Conservation (phyloP, 2,329 filamentous ascomycete species). For the Phyllosticta capitalensis region DNA sequence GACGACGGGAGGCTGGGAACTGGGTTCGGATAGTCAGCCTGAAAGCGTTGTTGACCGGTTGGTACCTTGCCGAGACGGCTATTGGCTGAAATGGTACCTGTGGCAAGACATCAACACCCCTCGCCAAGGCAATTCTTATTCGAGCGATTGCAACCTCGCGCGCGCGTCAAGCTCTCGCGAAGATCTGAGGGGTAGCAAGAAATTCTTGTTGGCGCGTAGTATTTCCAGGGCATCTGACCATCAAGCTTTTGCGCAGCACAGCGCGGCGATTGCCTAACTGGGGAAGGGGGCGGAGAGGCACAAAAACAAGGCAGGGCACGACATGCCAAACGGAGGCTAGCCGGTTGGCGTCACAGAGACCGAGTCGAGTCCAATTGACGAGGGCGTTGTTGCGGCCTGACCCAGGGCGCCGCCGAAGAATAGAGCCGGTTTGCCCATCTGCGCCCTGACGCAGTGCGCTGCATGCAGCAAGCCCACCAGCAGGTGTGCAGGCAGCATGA, state of each 20-base stretch:
- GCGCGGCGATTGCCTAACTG: background rate
- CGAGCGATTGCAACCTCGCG: no score
- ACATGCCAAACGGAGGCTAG: background rate
- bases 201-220: no score
- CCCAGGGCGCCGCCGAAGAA: background rate
- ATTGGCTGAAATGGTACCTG: no score
- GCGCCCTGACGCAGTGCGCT: background rate
- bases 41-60: no score
- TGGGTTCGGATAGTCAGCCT: no score
- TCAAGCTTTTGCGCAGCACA: background rate
- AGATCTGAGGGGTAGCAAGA: no score
- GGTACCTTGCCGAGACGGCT: no score
- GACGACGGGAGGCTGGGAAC: no score
- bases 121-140: no score
- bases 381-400: background rate
- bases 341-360: background rate
- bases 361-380: background rate
- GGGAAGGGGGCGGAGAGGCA: background rate
- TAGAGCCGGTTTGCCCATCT: background rate
- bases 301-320: background rate
- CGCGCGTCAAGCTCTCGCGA: no score
- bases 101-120: no score
- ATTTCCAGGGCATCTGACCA: background rate
- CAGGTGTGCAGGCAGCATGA: no score
- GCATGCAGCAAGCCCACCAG: background rate